A percentile compares a stretch with the other conserved stretches of the same genome.
These are phyloP conservation scores for Ustilaginoidea virens DNA, from an alignment of 2,329 filamentous ascomycete genomes.

Conservation along the genomic window DNA sequence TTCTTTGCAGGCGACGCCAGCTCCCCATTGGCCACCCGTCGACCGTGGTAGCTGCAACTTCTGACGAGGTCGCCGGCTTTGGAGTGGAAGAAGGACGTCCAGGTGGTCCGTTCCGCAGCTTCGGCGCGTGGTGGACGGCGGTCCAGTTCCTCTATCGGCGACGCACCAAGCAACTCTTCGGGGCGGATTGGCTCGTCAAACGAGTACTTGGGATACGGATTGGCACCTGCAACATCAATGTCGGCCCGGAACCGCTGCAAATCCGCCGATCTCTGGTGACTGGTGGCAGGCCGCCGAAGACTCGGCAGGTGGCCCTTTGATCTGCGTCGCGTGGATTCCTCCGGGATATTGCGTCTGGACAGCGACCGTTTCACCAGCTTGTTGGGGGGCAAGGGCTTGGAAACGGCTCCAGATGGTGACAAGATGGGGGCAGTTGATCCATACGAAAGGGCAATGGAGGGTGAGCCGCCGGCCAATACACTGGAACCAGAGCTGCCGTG, in stretches of 20 bases:
- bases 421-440: constrained; percentile 52
- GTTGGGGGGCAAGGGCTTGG: constrained; percentile 43
- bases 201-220: constrained; percentile 15
- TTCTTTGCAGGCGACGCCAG: constrained; percentile 11
- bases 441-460: constrained; percentile 50
- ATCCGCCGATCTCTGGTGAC: constrained; percentile 61
- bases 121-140: constrained; percentile 4
- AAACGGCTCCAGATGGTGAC: constrained; percentile 19
- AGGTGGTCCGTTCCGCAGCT: constrained; percentile 12
- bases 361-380: constrained; percentile 64
- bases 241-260: constrained; percentile 37
- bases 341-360: constrained; percentile 28
- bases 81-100: constrained; percentile 44
- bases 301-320: constrained; percentile 47
- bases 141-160: constrained; percentile 10
- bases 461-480: constrained; percentile 47
- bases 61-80: constrained; percentile 14
- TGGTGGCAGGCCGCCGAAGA: constrained; percentile 60
- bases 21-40: constrained; percentile 10
- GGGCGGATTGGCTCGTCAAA: constrained; percentile 19
- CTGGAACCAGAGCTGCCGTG: constrained; percentile 50
- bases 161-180: constrained; percentile 13
- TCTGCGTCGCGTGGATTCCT: constrained; percentile 27
- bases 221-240: constrained; percentile 11
- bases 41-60: constrained; percentile 9